Evolutionary conservation across 2,329 filamentous ascomycete genomes (phyloP), one percentile per base, ranked within the genome.

Genomic region (Mycosphaerella arachidis): DNA sequence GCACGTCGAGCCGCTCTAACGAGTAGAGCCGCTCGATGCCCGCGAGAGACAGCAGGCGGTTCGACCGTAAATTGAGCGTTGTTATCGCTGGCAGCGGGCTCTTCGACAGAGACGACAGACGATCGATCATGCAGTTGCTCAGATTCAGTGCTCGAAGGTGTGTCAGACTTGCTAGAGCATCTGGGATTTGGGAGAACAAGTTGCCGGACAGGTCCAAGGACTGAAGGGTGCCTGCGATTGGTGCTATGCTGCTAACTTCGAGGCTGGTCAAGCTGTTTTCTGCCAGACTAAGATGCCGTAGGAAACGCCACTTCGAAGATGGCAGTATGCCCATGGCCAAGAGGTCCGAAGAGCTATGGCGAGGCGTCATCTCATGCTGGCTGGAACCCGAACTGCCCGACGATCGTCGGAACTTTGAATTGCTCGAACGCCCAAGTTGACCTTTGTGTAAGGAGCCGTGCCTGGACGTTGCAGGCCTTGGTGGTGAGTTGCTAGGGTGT

Each of bases 101-200:
- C 64, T 89, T 86, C 1, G 87, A 87, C 46, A 99, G 80, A 1
- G 93, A 96, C 69, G 95, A 90, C 58, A 99, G 81, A 16, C 92
- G 94, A 68, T 93, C 90, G 64, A 99, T 97, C 92, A 97, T 97
- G 81, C 93, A 97, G 70, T 96, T 90, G 4, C 93, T 96, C 29
- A 99, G 81, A 70, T 99, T 97, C 56, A 99, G 79, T 27, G 94
- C 92, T 65, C 92, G 87, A n/a, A 99, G 83, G 30, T 91, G 88
- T 20, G 91, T 92, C 59, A 99, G 80, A 9, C 86, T 90, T 12
- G 92, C 89, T 59, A 99, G 79, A 69, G 90, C 94, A 73, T 97
- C 94, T 1, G 94, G 94, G 56, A 97, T 89, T 73, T 97, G 90
- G n/a, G 86, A 87, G 74, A 99, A 96, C 33, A 96, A 85, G 71